Conservation (phyloP, 1,284 basidiomycete species). For the Malassezia caprae region DNA sequence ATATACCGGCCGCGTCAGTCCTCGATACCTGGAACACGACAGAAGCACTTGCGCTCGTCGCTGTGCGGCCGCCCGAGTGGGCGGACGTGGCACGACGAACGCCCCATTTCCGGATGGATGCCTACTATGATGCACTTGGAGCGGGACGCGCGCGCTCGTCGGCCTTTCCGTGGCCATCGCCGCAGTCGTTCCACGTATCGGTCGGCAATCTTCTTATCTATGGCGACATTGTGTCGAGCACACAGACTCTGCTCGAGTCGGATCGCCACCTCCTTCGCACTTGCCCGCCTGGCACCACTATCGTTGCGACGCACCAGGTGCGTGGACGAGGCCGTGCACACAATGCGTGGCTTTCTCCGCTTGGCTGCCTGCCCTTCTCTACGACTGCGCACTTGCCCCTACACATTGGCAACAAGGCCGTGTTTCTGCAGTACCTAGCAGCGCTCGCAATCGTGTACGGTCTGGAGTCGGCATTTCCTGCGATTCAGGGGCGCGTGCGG, state of each 20-base stretch:
- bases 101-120: neutral
- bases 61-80: neutral
- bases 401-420: slow-evolving; percentile 62
- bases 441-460: slow-evolving; percentile 82
- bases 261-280: slow-evolving; percentile 64
- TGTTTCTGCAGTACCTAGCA: slow-evolving; percentile 92
- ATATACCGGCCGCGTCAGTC: neutral
- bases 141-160: neutral
- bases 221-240: slow-evolving; percentile 80
- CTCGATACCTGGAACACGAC: neutral
- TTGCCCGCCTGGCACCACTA: slow-evolving; percentile 67
- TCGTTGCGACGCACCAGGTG: slow-evolving; percentile 76
- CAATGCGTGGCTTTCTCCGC: slow-evolving; percentile 86
- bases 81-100: neutral
- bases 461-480: slow-evolving; percentile 54
- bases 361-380: slow-evolving; percentile 79
- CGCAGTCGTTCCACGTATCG: neutral
- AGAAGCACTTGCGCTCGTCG: neutral
- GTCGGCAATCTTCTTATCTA: slow-evolving; percentile 51
- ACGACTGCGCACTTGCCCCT: slow-evolving; percentile 59
- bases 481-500: slow-evolving; percentile 54
- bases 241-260: slow-evolving; percentile 86
- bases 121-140: slow-evolving; percentile 5
- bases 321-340: slow-evolving; percentile 76
- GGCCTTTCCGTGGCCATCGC: slow-evolving; percentile 4